Percentiles rank a stretch among this genome's conserved stretches.
Evolutionary conservation across 192 early-diverging fungal species (phyloP).

Genomic region (Spizellomyces punctatus): DNA sequence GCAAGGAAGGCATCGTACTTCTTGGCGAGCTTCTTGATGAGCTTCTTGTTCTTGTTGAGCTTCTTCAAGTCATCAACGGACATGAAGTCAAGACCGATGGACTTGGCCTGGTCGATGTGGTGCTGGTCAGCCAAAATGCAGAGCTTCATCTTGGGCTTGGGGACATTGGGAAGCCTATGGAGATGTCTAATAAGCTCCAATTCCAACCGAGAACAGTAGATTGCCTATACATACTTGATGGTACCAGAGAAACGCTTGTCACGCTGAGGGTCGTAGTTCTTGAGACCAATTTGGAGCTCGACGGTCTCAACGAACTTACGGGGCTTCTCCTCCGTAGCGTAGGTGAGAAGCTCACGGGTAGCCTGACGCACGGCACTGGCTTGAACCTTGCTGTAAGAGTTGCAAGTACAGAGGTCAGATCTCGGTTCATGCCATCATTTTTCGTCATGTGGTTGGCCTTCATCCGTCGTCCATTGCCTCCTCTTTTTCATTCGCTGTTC

Average conservation of each 20-base stretch:
- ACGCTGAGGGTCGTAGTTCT: slow-evolving; percentile 99
- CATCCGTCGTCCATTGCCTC: neutral
- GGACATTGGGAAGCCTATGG: slow-evolving; percentile 85
- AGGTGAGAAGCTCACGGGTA: slow-evolving; percentile 68
- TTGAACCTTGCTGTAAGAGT: slow-evolving; percentile 70
- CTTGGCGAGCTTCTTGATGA: slow-evolving; percentile 99
- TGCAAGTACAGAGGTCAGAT: neutral
- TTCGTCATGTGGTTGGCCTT: neutral
- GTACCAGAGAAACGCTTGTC: slow-evolving; percentile 99
- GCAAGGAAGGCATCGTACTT: slow-evolving; percentile 98
- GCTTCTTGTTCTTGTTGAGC: slow-evolving; percentile 99
- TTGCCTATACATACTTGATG: slow-evolving; percentile 21
- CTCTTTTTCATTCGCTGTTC: neutral
- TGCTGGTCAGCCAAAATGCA: slow-evolving; percentile 95
- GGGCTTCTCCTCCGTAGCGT: slow-evolving; percentile 81
- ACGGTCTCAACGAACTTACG: slow-evolving; percentile 97
- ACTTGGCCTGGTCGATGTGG: slow-evolving; percentile 95
- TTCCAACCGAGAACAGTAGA: neutral
- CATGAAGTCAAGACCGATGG: slow-evolving; percentile 82
- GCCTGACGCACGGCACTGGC: slow-evolving; percentile 86
- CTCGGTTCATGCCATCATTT: neutral
- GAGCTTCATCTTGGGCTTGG: slow-evolving; percentile 92
- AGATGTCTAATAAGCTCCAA: neutral
- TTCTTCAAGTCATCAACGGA: slow-evolving; percentile 99
- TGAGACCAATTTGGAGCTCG: slow-evolving; percentile 97